Conservation (phyloP, 805 yeast genomes). For the Starmerella powellii region DNA sequence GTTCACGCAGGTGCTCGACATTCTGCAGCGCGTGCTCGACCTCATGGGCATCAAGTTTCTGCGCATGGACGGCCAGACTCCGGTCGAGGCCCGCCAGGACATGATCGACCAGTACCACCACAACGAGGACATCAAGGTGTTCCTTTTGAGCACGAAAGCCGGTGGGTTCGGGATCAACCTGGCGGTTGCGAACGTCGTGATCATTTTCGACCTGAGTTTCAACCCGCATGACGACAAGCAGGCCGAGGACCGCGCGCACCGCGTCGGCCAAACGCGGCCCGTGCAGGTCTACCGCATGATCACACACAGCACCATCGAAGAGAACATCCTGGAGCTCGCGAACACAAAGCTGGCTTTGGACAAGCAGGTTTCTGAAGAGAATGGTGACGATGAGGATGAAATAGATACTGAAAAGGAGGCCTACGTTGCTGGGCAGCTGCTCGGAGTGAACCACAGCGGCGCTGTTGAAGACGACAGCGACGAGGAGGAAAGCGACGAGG, state of each 20-base stretch:
- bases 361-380: slow-evolving; percentile 32
- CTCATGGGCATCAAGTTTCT: slow-evolving; percentile 55
- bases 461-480: neutral
- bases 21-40: slow-evolving; percentile 64
- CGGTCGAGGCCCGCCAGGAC: slow-evolving; percentile 86
- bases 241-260: slow-evolving; percentile 96
- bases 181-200: slow-evolving; percentile 86
- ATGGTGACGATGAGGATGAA: slow-evolving; percentile 24
- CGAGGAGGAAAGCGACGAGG: slow-evolving; percentile 6
- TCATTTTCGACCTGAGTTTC: slow-evolving; percentile 85
- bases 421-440: slow-evolving; percentile 30
- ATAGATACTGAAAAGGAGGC: slow-evolving; percentile 31
- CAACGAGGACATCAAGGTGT: slow-evolving; percentile 69
- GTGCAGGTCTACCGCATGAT: slow-evolving; percentile 71
- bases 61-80: slow-evolving; percentile 84
- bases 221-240: slow-evolving; percentile 98
- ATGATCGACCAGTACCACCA: slow-evolving; percentile 81
- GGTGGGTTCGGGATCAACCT: slow-evolving; percentile 98
- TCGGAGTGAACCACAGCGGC: slow-evolving; percentile 14
- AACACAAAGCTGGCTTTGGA: slow-evolving; percentile 85
- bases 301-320: slow-evolving; percentile 69
- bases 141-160: slow-evolving; percentile 84
- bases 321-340: slow-evolving; percentile 73
- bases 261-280: slow-evolving; percentile 85
- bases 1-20: slow-evolving; percentile 85